Percentiles rank a stretch among this genome's conserved stretches.
phyloP scores from a whole-genome alignment of 2,329 filamentous ascomycete species.

The Fusarium paranaense region DNA sequence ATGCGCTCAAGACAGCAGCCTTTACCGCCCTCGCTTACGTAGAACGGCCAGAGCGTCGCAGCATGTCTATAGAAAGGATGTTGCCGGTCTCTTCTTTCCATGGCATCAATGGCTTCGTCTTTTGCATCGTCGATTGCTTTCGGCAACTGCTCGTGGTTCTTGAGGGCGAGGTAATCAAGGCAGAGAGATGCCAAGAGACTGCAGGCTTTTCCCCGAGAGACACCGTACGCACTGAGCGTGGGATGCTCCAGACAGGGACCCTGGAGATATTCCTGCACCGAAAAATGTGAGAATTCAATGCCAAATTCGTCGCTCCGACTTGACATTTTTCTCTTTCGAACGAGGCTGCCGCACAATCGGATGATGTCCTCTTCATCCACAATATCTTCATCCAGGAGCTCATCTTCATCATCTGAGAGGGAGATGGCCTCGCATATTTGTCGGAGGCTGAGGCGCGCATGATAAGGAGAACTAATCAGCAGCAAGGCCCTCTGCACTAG shows the following conservation, averaged over 20 bases:
- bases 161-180: background rate
- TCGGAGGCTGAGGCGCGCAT: background rate
- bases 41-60: background rate
- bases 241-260: background rate
- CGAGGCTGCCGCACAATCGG: constrained; percentile 5
- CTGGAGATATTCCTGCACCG: constrained; percentile 17
- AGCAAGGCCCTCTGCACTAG: background rate
- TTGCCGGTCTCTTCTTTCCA: background rate
- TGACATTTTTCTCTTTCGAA: background rate
- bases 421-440: constrained; percentile 17
- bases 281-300: constrained; percentile 26
- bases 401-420: background rate
- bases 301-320: too few species aligned
- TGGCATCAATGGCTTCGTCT: accelerated
- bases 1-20: background rate
- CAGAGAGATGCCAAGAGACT: background rate
- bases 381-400: background rate
- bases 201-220: background rate
- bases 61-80: background rate
- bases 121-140: accelerated
- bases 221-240: background rate
- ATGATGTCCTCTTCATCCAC: background rate
- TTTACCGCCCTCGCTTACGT: background rate
- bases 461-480: background rate
- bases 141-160: background rate